Percentiles rank a stretch among this genome's conserved stretches.
Evolutionary conservation across 2,329 filamentous ascomycete genomes (phyloP).

Genomic region (Alternaria panax): DNA sequence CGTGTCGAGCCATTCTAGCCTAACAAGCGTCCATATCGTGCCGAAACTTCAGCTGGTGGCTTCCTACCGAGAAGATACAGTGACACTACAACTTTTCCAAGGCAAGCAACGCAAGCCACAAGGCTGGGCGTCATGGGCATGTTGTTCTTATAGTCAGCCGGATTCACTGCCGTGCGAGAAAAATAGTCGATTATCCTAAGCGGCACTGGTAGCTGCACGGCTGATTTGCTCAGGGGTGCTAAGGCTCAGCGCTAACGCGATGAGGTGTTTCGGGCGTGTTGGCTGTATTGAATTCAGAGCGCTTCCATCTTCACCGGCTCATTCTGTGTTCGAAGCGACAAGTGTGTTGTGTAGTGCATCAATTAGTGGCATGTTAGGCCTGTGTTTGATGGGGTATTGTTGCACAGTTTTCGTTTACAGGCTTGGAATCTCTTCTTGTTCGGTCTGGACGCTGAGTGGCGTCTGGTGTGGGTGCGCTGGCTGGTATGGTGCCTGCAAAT

Average conservation of each 20-base stretch:
- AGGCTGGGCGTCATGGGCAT: constrained; percentile 2
- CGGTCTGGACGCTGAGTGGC: neutral
- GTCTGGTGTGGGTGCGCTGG: neutral
- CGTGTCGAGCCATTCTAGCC: neutral
- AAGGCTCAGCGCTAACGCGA: constrained; percentile 5
- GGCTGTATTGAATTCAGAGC: constrained; percentile 16
- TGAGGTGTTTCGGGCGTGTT: constrained; percentile 1
- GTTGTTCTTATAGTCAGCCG: neutral
- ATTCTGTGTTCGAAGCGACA: neutral
- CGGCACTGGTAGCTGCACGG: neutral
- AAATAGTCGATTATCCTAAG: constrained; percentile 7
- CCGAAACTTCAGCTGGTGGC: constrained; percentile 3
- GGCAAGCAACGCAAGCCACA: constrained; percentile 2
- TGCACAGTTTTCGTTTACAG: neutral
- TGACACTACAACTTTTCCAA: neutral
- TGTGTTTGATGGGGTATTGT: neutral
- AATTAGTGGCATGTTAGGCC: neutral
- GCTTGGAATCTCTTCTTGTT: neutral
- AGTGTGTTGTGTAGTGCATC: neutral
- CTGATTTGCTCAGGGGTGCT: constrained; percentile 6
- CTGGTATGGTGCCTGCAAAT: neutral
- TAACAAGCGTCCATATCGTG: neutral
- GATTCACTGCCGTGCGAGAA: constrained; percentile 2
- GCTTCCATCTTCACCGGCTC: neutral
- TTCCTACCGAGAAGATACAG: neutral